Evolutionary conservation across 1,284 basidiomycete species (phyloP), one percentile per base, ranked within the genome.

Genomic region (Agroathelia rolfsii): DNA sequence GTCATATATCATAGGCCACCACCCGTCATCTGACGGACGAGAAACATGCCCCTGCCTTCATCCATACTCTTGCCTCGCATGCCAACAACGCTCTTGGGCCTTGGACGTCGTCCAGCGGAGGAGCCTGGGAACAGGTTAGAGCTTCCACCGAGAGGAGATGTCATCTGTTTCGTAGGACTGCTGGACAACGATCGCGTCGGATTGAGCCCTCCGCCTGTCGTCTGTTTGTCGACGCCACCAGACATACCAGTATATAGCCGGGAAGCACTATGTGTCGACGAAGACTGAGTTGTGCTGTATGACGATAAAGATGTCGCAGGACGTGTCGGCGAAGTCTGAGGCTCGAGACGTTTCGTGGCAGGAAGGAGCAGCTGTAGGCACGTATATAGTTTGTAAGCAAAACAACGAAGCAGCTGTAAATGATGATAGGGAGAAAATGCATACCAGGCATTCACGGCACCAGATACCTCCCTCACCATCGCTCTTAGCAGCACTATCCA

Each of bases 361-460:
- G 70, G 71, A 18, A 82, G 58, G 28, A 82, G 55, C 24, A 82
- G 59, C 78, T 84, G 41, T 2, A 21, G n/a, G n/a, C n/a, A n/a
- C n/a, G 31, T 39, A 39, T 19, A 37, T 34, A 32, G 39, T 20
- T 14, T 10, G 37, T 19, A 34, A 33, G 32, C 13, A 13, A 26
- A 24, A 19, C 36, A 42, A 36, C 30, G n/a, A n/a, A n/a, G 30
- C 5, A 22, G 16, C 36, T 34, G 25, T 21, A 26, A 39, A 35
- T 22, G 32, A 26, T 6, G 18, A 18, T 27, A 24, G 38, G 25
- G 12, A n/a, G 32, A 15, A 20, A 37, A 32, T 22, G 55, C 69
- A 56, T 49, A 87, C 85, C 49, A 77, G 59, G 52, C 84, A 88
- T 52, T 84, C 82, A 42, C 83, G 64, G 52, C 84, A 88, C 79